phyloP scores from a whole-genome alignment of 2,329 filamentous ascomycete species.

The Boeremia lycopersici region DNA sequence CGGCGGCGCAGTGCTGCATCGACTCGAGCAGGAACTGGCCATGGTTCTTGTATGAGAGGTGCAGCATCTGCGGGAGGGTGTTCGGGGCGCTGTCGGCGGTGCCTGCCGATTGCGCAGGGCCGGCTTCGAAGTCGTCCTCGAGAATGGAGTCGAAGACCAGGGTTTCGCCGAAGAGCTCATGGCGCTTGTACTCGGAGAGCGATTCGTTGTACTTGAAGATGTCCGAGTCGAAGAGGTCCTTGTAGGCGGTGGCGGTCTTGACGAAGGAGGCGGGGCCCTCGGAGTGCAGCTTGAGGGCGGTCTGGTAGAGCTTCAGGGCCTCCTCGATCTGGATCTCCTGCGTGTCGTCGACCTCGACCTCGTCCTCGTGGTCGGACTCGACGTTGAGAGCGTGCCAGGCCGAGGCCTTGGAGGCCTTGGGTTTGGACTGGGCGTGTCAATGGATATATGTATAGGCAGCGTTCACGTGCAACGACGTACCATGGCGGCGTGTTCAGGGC shows the following conservation, averaged over 20 bases:
- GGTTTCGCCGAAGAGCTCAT: constrained; percentile 58
- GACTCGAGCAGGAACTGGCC: constrained; percentile 88
- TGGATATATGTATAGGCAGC: neutral
- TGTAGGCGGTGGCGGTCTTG: constrained; percentile 81
- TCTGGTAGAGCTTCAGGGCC: constrained; percentile 91
- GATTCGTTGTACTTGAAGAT: constrained; percentile 94
- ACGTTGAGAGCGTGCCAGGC: constrained; percentile 89
- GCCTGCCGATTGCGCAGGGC: constrained; percentile 57
- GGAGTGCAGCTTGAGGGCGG: constrained; percentile 86
- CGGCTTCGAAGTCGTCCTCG: constrained; percentile 47
- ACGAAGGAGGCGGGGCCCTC: constrained; percentile 78
- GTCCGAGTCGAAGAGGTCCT: constrained; percentile 84
- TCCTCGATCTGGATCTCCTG: constrained; percentile 98
- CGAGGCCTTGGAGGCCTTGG: constrained; percentile 24
- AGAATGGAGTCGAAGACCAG: constrained; percentile 51
- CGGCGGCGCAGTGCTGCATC: constrained; percentile 59
- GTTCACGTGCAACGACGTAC: constrained; percentile 7
- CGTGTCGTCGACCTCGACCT: constrained; percentile 92
- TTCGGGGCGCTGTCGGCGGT: constrained; percentile 77
- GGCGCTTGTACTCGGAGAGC: constrained; percentile 79
- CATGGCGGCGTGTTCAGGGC: constrained; percentile 12
- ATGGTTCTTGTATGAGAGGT: constrained; percentile 93
- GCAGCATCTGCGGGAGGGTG: constrained; percentile 85
- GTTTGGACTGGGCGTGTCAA: constrained; percentile 41
- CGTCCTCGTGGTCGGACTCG: constrained; percentile 86